Evolutionary conservation across 768 basidiomycete genomes (phyloP).

Genomic region (Infundibulicybe gibba): DNA sequence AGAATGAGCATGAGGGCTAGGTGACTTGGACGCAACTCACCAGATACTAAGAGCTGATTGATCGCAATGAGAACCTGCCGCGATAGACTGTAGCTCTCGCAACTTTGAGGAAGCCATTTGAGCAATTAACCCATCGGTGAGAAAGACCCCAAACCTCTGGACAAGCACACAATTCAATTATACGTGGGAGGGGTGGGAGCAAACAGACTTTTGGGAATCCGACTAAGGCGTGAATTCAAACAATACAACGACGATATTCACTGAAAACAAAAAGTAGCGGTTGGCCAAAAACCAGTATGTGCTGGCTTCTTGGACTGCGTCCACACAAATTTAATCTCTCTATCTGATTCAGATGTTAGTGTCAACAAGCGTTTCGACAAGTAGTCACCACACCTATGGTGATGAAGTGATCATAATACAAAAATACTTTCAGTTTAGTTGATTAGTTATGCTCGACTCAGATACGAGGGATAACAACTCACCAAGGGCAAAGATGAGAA

Average conservation of each 20-base stretch:
- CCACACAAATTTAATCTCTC: slow-evolving; percentile 45
- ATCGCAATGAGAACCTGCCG: slow-evolving; percentile 38
- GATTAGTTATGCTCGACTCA: no score
- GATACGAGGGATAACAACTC: no score
- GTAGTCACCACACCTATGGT: no score
- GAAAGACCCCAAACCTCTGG: slow-evolving; percentile 9
- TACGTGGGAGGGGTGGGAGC: not conserved
- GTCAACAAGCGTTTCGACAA: no score
- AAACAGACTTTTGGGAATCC: slow-evolving; percentile 14
- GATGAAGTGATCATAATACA: no score
- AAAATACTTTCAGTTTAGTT: no score
- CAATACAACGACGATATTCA: slow-evolving; percentile 25
- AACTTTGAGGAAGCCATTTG: slow-evolving; percentile 23
- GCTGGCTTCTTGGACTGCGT: slow-evolving; percentile 30
- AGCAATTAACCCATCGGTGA: not conserved
- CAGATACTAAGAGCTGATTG: slow-evolving; percentile 41
- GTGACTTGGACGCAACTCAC: slow-evolving; percentile 32
- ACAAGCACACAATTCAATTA: not conserved
- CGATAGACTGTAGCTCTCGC: slow-evolving; percentile 30
- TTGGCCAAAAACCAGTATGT: slow-evolving; percentile 45
- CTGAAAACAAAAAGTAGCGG: slow-evolving; percentile 44
- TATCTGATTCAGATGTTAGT: slow-evolving; percentile 14
- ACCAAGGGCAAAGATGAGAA: no score
- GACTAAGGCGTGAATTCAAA: slow-evolving; percentile 26
- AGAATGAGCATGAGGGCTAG: not conserved